phyloP scores from a whole-genome alignment of 179 eudicot species.

The Corrigiola litoralis region DNA sequence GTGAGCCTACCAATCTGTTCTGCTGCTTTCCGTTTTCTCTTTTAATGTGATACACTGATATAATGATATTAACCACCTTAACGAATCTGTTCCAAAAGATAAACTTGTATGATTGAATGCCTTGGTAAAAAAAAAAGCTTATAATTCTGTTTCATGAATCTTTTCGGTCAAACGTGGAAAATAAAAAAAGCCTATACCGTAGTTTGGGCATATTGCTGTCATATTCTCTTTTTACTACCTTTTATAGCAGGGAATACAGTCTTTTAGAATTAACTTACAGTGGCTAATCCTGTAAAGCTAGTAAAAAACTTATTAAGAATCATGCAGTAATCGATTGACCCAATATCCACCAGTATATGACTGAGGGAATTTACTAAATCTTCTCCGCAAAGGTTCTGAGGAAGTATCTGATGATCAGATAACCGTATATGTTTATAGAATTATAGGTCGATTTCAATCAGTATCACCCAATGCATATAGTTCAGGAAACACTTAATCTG shows the following conservation, averaged over 20 bases:
- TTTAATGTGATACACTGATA: not conserved
- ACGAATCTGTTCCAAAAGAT: not conserved
- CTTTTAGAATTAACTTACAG: not conserved
- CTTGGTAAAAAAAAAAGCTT: not conserved
- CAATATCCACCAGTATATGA: too few relatives aligned
- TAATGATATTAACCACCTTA: constrained; percentile 5
- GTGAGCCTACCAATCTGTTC: constrained; percentile 10
- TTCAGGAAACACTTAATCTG: too few relatives aligned
- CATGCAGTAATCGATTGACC: too few relatives aligned
- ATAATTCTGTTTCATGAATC: not conserved
- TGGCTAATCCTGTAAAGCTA: too few relatives aligned
- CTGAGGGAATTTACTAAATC: too few relatives aligned
- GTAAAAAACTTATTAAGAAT: not conserved
- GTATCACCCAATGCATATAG: too few relatives aligned
- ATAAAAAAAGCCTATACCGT: not conserved
- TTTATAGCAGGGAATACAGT: not conserved
- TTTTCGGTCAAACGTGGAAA: not conserved
- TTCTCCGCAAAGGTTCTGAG: too few relatives aligned
- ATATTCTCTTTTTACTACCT: not conserved
- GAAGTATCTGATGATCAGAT: too few relatives aligned
- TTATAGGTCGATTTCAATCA: too few relatives aligned
- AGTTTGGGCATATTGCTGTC: not conserved
- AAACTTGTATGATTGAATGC: not conserved
- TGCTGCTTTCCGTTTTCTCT: not conserved
- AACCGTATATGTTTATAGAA: too few relatives aligned